Evolutionary conservation across 495 filamentous ascomycete genomes (phyloP).

Genomic region (Penicillium mononematosum): DNA sequence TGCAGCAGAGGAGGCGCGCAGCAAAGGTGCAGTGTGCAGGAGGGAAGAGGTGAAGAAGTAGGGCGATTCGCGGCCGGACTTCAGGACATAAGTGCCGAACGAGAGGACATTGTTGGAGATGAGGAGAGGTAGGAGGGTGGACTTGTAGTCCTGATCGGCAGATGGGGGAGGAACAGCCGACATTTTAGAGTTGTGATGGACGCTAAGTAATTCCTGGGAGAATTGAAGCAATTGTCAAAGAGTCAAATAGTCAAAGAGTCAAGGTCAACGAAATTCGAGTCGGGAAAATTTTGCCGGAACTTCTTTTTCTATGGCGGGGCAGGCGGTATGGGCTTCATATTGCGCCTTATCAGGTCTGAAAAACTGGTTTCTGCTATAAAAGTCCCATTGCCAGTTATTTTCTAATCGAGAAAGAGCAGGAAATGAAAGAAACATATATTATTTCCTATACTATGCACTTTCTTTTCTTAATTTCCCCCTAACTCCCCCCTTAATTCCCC

Average conservation of each 20-base stretch:
- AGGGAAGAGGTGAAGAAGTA: conserved; percentile 97
- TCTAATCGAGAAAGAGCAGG: background rate
- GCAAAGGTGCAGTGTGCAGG: conserved; percentile 73
- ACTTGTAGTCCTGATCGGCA: conserved; percentile 53
- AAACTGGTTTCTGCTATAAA: background rate
- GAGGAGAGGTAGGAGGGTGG: conserved; percentile 68
- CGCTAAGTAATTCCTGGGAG: background rate
- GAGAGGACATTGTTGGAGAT: conserved; percentile 73
- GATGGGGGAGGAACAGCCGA: conserved; percentile 29
- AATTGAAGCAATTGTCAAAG: conserved; percentile 12
- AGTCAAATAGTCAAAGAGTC: background rate
- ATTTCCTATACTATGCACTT: background rate
- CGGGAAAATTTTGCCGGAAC: conserved; percentile 23
- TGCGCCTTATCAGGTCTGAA: background rate
- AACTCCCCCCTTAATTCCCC: background rate
- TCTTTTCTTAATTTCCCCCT: background rate
- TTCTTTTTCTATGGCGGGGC: conserved; percentile 21
- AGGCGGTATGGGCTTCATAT: conserved; percentile 12
- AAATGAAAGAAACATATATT: background rate
- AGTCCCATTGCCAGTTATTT: background rate
- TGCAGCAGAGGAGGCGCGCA: conserved; percentile 69
- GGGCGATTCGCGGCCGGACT: conserved; percentile 89
- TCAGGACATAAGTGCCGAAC: conserved; percentile 87
- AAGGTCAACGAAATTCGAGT: conserved; percentile 11
- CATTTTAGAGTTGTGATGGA: conserved; percentile 13